A percentile compares a stretch with the other conserved stretches of the same genome.
phyloP scores from a whole-genome alignment of 176 grass and related monocot genomes.

The Poa pratensis region DNA sequence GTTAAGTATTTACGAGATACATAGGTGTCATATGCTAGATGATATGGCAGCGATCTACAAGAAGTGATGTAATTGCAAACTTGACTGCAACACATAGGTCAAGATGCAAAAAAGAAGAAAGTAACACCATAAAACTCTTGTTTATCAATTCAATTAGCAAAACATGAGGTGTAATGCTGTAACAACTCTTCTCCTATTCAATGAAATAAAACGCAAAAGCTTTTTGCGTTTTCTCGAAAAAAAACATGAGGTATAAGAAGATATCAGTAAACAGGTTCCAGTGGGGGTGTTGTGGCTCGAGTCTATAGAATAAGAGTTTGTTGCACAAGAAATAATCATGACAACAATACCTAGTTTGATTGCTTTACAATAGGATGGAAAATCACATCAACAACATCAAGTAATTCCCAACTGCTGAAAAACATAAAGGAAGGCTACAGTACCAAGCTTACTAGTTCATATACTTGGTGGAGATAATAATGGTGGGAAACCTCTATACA shows the following conservation, averaged over 20 bases:
- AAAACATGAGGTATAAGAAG: not conserved
- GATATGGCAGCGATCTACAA: not conserved
- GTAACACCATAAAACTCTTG: no score
- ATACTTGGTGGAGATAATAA: slow-evolving; percentile 31
- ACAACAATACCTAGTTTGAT: slow-evolving; percentile 13
- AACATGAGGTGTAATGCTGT: no score
- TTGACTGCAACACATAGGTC: not conserved
- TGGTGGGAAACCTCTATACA: slow-evolving; percentile 43
- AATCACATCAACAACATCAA: slow-evolving; percentile 3
- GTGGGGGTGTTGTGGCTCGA: no score
- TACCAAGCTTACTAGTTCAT: slow-evolving; percentile 38
- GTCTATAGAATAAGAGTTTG: not conserved
- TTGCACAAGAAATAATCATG: slow-evolving; percentile 3
- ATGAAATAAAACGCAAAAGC: no score
- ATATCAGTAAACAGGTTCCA: no score
- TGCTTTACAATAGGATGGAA: not conserved
- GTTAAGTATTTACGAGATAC: not conserved
- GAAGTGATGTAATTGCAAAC: not conserved
- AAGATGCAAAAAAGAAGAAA: not conserved
- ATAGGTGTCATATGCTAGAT: not conserved
- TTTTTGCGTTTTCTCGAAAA: no score
- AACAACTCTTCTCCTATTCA: no score
- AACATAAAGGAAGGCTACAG: slow-evolving; percentile 8
- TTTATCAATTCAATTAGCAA: no score
- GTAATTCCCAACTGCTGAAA: not conserved